phyloP scores from a whole-genome alignment of 2,329 filamentous ascomycete genomes.

The Chrysoporthe puriensis region DNA sequence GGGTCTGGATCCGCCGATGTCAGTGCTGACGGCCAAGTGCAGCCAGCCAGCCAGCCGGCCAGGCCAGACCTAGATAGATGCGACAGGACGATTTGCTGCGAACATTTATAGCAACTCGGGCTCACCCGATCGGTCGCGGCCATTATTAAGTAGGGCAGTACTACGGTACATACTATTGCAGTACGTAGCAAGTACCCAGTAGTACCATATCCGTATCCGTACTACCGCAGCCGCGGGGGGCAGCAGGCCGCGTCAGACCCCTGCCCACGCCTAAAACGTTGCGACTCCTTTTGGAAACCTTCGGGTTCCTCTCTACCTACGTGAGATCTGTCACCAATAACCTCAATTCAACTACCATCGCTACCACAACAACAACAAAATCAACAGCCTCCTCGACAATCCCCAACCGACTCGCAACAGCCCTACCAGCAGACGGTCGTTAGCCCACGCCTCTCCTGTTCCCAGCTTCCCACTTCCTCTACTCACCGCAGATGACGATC shows the following conservation, averaged over 20 bases:
- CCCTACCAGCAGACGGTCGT: background rate
- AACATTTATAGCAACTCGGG: too few relatives aligned
- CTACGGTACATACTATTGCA: too few relatives aligned
- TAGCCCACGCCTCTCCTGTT: background rate
- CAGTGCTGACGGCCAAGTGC: too few relatives aligned
- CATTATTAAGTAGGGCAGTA: too few relatives aligned
- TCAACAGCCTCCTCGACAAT: background rate
- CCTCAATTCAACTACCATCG: background rate
- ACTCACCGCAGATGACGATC: background rate
- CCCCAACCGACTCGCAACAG: background rate
- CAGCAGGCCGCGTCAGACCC: slow-evolving; percentile 4
- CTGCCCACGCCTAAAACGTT: slow-evolving; percentile 8
- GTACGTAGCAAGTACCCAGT: background rate
- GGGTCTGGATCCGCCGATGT: too few relatives aligned
- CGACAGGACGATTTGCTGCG: too few relatives aligned
- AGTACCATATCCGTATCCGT: background rate
- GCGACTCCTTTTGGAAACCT: slow-evolving; percentile 11
- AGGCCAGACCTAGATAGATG: too few relatives aligned
- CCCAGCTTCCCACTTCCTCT: too few relatives aligned
- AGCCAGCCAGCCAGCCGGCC: too few relatives aligned
- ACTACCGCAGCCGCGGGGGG: background rate
- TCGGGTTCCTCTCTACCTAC: slow-evolving; percentile 2
- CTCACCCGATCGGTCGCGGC: too few relatives aligned
- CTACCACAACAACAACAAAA: background rate
- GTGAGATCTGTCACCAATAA: slow-evolving; percentile 14